Evolutionary conservation across 2,329 filamentous ascomycete species (phyloP).

Genomic region (Talaromyces albobiverticillius): DNA sequence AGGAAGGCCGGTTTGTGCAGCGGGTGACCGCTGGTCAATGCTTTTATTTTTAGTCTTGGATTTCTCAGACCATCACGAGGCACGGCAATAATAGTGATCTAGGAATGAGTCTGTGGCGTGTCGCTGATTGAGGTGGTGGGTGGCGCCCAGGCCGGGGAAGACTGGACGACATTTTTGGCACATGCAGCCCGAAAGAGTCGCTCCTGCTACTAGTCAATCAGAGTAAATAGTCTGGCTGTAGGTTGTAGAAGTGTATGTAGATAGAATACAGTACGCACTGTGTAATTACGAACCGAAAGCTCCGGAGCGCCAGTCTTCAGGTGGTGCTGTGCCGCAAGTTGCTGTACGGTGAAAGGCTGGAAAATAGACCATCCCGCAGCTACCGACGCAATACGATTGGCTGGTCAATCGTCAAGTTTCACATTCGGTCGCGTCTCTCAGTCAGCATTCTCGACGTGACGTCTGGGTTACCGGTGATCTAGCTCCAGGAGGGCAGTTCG

Average conservation of each 20-base stretch:
- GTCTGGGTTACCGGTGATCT: neutral
- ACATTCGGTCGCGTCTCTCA: neutral
- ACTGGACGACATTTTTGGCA: constrained; percentile 1
- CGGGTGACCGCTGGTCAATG: neutral
- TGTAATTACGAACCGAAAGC: neutral
- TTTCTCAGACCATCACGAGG: constrained; percentile 5
- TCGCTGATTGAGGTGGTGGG: neutral
- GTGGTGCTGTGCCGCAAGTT: neutral
- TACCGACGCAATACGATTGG: constrained; percentile 12
- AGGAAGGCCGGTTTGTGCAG: neutral
- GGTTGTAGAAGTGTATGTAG: neutral
- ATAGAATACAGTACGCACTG: neutral
- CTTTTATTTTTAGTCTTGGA: neutral
- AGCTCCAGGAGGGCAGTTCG: neutral
- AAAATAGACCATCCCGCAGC: constrained; percentile 1
- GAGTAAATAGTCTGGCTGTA: neutral
- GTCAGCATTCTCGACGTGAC: neutral
- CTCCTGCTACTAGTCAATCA: neutral
- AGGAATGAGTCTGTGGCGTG: constrained; percentile 1
- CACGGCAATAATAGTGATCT: constrained; percentile 1
- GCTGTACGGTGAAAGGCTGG: neutral
- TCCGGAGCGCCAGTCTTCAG: neutral
- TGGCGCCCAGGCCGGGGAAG: neutral
- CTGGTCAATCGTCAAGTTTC: neutral
- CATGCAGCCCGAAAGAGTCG: neutral